These are phyloP conservation scores for Eucalyptus viminalis DNA, from an alignment of 345 rosid species.

Conservation along the genomic window DNA sequence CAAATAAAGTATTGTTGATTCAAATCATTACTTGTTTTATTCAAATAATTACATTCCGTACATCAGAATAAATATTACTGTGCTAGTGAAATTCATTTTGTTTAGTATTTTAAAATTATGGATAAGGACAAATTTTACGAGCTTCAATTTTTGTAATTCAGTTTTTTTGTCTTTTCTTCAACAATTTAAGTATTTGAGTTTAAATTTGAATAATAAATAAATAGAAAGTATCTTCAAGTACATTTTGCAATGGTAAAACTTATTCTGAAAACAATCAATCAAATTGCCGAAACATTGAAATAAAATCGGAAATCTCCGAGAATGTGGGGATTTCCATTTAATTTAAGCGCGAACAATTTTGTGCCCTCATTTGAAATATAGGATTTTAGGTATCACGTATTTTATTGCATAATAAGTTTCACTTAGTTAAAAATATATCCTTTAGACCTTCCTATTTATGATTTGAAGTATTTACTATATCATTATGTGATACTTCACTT, in stretches of 20 bases:
- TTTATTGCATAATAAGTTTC: background rate
- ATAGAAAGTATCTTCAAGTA: background rate
- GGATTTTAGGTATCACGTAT: background rate
- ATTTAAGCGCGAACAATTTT: background rate
- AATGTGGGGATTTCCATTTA: too few species aligned
- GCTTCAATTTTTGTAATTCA: background rate
- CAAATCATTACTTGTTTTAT: background rate
- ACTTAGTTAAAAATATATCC: background rate
- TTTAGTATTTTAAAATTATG: background rate
- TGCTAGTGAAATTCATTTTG: background rate
- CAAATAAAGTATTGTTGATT: background rate
- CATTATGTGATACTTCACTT: background rate
- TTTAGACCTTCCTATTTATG: background rate
- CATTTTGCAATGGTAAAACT: background rate
- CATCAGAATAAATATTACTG: background rate
- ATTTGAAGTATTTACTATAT: accelerated
- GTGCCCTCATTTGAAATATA: background rate
- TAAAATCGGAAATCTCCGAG: too few species aligned
- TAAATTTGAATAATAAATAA: background rate
- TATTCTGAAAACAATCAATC: background rate
- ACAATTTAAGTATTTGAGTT: background rate
- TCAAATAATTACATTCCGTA: background rate
- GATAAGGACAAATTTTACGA: background rate
- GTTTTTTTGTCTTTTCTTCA: background rate
- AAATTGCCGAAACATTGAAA: too few species aligned